Conservation (phyloP, 768 basidiomycete species). For the Tricholoma saponaceum region DNA sequence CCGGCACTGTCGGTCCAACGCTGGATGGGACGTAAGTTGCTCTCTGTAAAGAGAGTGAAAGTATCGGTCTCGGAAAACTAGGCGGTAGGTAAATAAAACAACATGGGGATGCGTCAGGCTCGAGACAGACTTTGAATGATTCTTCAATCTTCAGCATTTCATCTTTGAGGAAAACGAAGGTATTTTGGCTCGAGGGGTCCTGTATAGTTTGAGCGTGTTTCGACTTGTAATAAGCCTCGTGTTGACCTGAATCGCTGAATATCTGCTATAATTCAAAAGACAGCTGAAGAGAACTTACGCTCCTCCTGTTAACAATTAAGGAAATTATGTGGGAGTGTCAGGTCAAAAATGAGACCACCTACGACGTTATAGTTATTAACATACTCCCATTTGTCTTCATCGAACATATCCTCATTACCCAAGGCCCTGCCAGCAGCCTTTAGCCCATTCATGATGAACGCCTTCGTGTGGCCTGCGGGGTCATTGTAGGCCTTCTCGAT, state of each 20-base stretch:
- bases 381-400: conserved; percentile 73
- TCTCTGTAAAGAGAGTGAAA: conserved; percentile 61
- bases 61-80: conserved; percentile 81
- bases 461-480: conserved; percentile 59
- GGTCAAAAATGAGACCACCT: conserved; percentile 14
- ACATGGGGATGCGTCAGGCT: neutral
- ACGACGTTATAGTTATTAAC: conserved; percentile 49
- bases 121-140: conserved; percentile 69
- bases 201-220: conserved; percentile 52
- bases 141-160: conserved; percentile 86
- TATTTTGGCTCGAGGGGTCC: conserved; percentile 40
- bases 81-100: neutral
- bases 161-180: conserved; percentile 54
- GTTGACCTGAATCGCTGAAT: conserved; percentile 48
- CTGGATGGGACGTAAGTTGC: conserved; percentile 79
- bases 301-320: neutral
- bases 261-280: neutral
- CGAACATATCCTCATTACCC: conserved; percentile 62
- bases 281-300: neutral
- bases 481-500: conserved; percentile 91
- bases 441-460: conserved; percentile 87
- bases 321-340: neutral
- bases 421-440: conserved; percentile 62
- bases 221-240: conserved; percentile 83
- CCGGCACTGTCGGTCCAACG: conserved; percentile 75